Percentiles rank a stretch among this genome's conserved stretches.
phyloP scores from a whole-genome alignment of 2,329 filamentous ascomycete species.

The Thielaviopsis populi region DNA sequence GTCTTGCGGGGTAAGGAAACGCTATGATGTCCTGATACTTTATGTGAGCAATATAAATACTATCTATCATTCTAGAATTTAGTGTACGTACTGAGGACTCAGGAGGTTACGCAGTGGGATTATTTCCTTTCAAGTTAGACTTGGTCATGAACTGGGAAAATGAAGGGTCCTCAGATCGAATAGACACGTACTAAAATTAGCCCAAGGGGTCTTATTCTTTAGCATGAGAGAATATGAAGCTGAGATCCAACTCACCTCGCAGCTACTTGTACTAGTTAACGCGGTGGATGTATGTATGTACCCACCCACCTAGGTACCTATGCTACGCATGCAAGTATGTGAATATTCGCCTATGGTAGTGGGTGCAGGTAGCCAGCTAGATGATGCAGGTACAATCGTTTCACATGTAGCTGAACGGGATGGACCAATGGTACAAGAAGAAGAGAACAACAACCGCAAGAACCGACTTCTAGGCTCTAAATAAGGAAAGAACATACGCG shows the following conservation, averaged over 20 bases:
- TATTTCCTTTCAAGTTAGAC: not conserved
- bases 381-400: not conserved
- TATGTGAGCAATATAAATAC: not conserved
- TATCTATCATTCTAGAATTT: too few relatives aligned
- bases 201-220: not conserved
- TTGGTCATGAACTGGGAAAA: not conserved
- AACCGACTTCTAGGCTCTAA: too few relatives aligned
- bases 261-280: not conserved
- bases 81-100: too few relatives aligned
- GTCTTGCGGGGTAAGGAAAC: not conserved
- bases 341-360: not conserved
- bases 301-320: too few relatives aligned
- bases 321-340: too few relatives aligned
- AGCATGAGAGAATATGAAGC: not conserved
- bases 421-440: not conserved
- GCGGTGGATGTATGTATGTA: too few relatives aligned
- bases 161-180: not conserved
- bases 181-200: not conserved
- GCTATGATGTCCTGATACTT: not conserved
- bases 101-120: not conserved
- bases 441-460: not conserved
- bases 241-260: not conserved
- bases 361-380: not conserved
- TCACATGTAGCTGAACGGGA: not conserved
- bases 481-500: too few relatives aligned